These are phyloP conservation scores for Neocatenulostroma microsporum DNA, from an alignment of 2,329 filamentous ascomycete genomes.

Conservation along the genomic window DNA sequence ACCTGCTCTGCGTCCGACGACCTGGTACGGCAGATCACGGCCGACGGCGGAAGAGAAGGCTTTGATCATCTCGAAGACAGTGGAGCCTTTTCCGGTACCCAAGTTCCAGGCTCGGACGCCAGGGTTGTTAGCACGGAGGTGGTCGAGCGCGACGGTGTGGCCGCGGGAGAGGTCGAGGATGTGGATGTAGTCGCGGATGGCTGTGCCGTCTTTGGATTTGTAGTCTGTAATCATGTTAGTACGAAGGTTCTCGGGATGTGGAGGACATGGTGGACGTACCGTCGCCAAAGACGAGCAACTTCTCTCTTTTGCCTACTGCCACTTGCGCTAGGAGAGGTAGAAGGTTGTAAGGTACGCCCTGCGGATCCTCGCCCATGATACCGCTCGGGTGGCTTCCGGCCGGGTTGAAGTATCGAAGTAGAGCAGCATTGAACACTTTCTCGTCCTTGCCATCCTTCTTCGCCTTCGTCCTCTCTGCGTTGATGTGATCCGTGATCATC, in stretches of 20 bases:
- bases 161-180: slow-evolving; percentile 82
- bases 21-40: slow-evolving; percentile 75
- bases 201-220: slow-evolving; percentile 78
- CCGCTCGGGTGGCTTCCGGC: slow-evolving; percentile 89
- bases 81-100: slow-evolving; percentile 88
- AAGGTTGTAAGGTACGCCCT: slow-evolving; percentile 92
- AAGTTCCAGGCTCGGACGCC: slow-evolving; percentile 95
- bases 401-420: slow-evolving; percentile 97
- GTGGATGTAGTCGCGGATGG: slow-evolving; percentile 97
- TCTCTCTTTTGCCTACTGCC: slow-evolving; percentile 87
- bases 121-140: slow-evolving; percentile 73
- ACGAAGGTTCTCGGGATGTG: background rate
- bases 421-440: slow-evolving; percentile 83
- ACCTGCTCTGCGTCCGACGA: slow-evolving; percentile 71
- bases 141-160: slow-evolving; percentile 82
- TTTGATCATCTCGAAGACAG: slow-evolving; percentile 95
- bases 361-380: slow-evolving; percentile 96
- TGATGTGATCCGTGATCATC: slow-evolving; percentile 85
- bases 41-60: slow-evolving; percentile 86
- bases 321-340: slow-evolving; percentile 92
- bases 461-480: slow-evolving; percentile 73
- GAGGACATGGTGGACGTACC: slow-evolving; percentile 49
- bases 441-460: slow-evolving; percentile 70
- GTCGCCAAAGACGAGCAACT: slow-evolving; percentile 88
- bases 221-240: slow-evolving; percentile 58